Evolutionary conservation across 192 early-diverging fungal species (phyloP), one percentile per base, ranked within the genome.

Genomic region (Coemansia sp.): DNA sequence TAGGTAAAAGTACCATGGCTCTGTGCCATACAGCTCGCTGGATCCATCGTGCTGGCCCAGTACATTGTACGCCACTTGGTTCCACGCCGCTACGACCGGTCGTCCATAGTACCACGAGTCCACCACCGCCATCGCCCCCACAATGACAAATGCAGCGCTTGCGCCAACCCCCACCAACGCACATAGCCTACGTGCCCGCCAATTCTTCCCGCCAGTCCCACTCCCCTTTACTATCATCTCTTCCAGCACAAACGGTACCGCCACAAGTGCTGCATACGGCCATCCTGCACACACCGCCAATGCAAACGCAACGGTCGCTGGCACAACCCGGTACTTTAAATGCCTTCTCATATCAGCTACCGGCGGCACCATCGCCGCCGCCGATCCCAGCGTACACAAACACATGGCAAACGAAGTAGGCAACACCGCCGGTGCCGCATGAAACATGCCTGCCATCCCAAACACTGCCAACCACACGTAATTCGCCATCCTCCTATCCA

Each of bases 381-480:
- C 87, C 41, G 87, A 87, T 2, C 92, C 94, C 35, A 96, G 62
- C 61, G 88, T 89, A 6, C 85, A 82, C n/a, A 85, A 71, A 62
- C 86, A 89, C 97, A 98, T 99, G 48, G 93, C 88, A 82, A 97
- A 96, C 22, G 92, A 86, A 10, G 94, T 94, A 0, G 97, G 97
- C 29, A 99, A 77, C 69, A 87, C 87, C 26, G 94, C 94, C 79
- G 62, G 84, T 0, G 90, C 85, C 8, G 94, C 75, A 57, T 92
- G 91, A 71, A 88, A 95, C 87, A 97, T 89, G 26, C 96, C 96
- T 8, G 95, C 89, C 68, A 88, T 86, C 25, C 85, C 78, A 4
- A 87, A 48, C 48, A 92, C 66, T 35, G 83, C 84, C 41, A 92
- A 23, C 21, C 90, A 64, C 11, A 89, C 67, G 65, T 89, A 90